Evolutionary conservation across 2,329 filamentous ascomycete species (phyloP).

Genomic region (Pezicula carpinea): DNA sequence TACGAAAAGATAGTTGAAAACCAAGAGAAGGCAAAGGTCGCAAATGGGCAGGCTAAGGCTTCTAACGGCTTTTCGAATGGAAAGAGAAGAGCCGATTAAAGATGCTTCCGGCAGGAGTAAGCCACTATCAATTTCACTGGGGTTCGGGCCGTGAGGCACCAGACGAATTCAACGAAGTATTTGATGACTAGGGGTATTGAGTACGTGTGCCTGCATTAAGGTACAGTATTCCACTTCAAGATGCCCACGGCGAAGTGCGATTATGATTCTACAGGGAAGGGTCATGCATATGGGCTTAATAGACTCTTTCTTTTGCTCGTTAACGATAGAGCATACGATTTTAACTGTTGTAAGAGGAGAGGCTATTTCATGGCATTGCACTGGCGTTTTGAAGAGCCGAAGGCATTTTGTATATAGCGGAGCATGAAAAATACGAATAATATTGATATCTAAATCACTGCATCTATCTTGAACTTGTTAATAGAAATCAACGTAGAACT

Average conservation of each 20-base stretch:
- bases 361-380: neutral
- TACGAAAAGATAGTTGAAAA: conserved; percentile 40
- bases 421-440: neutral
- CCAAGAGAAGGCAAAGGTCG: conserved; percentile 19
- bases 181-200: too few relatives aligned
- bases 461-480: too few relatives aligned
- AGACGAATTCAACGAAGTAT: too few relatives aligned
- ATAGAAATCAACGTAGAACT: too few relatives aligned
- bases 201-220: neutral
- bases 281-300: neutral
- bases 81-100: conserved; percentile 23
- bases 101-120: neutral
- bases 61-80: conserved; percentile 17
- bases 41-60: conserved; percentile 16
- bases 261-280: neutral
- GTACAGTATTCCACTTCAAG: neutral
- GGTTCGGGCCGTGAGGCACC: too few relatives aligned
- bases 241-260: neutral
- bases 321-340: neutral
- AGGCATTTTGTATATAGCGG: neutral
- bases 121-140: too few relatives aligned
- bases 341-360: too few relatives aligned
- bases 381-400: neutral
- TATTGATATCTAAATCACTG: neutral
- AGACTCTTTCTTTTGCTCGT: neutral